phyloP scores from a whole-genome alignment of 768 basidiomycete species.

The Cyclocybe aegerita region DNA sequence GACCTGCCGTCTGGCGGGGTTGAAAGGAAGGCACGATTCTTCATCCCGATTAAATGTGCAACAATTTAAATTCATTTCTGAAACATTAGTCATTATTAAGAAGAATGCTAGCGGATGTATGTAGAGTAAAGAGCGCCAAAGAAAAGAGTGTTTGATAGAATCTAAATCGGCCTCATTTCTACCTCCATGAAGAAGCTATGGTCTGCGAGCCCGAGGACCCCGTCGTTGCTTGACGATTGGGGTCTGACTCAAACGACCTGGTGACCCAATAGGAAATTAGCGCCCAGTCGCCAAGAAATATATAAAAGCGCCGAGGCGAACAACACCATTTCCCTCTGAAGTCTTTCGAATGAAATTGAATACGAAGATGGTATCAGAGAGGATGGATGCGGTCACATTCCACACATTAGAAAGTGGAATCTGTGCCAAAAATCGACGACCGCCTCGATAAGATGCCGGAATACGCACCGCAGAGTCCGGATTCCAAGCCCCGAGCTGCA shows the following conservation, averaged over 20 bases:
- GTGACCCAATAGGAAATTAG: background rate
- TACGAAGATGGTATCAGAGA: constrained; percentile 47
- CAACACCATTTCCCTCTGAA: constrained; percentile 11
- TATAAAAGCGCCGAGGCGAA: background rate
- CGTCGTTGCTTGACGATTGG: constrained; percentile 49
- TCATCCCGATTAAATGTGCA: too few relatives aligned
- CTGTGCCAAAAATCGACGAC: constrained; percentile 14
- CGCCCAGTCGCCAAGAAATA: background rate
- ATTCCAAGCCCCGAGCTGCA: constrained; percentile 54
- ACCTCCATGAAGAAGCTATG: constrained; percentile 13
- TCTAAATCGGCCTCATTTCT: background rate
- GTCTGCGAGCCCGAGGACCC: constrained; percentile 29
- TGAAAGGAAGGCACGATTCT: background rate
- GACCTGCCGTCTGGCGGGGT: constrained; percentile 16
- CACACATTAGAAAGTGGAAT: constrained; percentile 55
- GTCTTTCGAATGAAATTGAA: constrained; percentile 66
- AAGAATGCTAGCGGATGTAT: too few relatives aligned
- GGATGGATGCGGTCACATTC: constrained; percentile 49
- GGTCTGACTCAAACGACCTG: constrained; percentile 60
- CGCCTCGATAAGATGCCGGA: background rate
- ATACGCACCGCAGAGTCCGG: constrained; percentile 44
- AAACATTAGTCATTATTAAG: too few relatives aligned
- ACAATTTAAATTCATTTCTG: too few relatives aligned
- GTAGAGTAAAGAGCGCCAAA: background rate
- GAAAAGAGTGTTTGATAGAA: background rate